phyloP scores from a whole-genome alignment of 768 basidiomycete species.

The Cantharellus anzutake region DNA sequence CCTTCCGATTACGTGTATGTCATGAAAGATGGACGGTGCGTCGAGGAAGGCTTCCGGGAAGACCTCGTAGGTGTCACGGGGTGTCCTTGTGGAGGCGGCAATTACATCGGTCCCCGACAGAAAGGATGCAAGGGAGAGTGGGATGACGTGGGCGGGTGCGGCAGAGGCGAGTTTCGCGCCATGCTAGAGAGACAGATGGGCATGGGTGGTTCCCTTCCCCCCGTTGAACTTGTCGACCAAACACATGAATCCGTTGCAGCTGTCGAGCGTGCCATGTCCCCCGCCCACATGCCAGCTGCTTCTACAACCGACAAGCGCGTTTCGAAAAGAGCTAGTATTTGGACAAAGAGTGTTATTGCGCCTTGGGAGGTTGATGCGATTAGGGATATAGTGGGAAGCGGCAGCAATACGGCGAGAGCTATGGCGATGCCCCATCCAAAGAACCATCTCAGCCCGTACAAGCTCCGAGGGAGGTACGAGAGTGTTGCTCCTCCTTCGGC shows the following conservation, averaged over 20 bases:
- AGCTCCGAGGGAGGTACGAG: background rate
- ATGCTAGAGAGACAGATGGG: constrained; percentile 43
- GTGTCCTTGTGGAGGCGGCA: constrained; percentile 15
- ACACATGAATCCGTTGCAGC: background rate
- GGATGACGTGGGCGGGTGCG: constrained; percentile 4
- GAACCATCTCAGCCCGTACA: background rate
- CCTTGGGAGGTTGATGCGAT: background rate
- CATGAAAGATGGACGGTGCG: constrained; percentile 57
- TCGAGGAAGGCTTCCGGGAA: constrained; percentile 70
- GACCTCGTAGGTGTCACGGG: constrained; percentile 33
- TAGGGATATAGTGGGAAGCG: background rate
- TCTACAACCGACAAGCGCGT: constrained; percentile 5
- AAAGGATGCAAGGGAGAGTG: background rate
- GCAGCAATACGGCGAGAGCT: background rate
- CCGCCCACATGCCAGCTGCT: background rate
- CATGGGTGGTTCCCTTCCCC: constrained; percentile 29
- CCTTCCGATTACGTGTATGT: constrained; percentile 79
- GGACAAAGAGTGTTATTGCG: background rate
- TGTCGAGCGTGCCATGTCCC: background rate
- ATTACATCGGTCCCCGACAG: constrained; percentile 4
- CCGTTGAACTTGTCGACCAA: background rate
- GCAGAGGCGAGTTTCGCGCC: constrained; percentile 44
- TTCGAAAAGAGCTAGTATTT: background rate
- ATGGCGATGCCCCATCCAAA: background rate
- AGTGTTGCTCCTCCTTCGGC: background rate